Conservation (phyloP, 495 filamentous ascomycete species). For the Polyplosphaeria fusca region DNA sequence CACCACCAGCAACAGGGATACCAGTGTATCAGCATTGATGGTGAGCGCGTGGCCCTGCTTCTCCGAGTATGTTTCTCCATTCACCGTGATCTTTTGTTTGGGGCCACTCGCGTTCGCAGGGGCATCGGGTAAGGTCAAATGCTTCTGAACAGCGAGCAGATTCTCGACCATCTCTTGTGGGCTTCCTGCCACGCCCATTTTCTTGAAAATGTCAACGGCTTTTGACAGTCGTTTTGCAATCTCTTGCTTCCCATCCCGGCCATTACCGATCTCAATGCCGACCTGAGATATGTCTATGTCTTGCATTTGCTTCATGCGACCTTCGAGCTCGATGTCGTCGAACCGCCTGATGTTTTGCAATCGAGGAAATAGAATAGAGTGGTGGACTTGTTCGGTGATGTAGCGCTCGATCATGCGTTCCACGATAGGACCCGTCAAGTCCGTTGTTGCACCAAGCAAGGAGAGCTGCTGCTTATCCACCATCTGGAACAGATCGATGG, state of each 20-base stretch:
- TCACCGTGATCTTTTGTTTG: constrained; percentile 27
- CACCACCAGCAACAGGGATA: constrained; percentile 86
- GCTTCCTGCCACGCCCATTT: constrained; percentile 75
- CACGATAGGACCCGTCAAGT: constrained; percentile 86
- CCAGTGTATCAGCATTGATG: constrained; percentile 92
- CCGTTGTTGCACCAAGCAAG: constrained; percentile 84
- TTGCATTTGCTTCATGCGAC: constrained; percentile 86
- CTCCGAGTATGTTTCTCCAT: constrained; percentile 51
- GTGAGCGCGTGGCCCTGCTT: constrained; percentile 65
- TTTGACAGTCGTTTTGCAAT: constrained; percentile 65
- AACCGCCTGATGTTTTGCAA: constrained; percentile 71
- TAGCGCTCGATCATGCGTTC: constrained; percentile 95
- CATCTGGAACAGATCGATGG: constrained; percentile 90
- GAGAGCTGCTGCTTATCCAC: constrained; percentile 96
- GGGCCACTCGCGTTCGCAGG: constrained; percentile 41
- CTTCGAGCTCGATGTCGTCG: constrained; percentile 88
- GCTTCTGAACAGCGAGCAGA: constrained; percentile 81
- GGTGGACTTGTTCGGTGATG: constrained; percentile 89
- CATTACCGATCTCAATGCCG: constrained; percentile 76
- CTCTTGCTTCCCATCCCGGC: constrained; percentile 66
- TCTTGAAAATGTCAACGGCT: constrained; percentile 86
- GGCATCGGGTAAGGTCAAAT: constrained; percentile 58
- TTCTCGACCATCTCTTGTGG: constrained; percentile 95
- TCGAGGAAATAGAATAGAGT: constrained; percentile 76
- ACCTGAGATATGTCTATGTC: constrained; percentile 93